Conservation (phyloP, 441 rosid genomes). For the Gossypium aridum region DNA sequence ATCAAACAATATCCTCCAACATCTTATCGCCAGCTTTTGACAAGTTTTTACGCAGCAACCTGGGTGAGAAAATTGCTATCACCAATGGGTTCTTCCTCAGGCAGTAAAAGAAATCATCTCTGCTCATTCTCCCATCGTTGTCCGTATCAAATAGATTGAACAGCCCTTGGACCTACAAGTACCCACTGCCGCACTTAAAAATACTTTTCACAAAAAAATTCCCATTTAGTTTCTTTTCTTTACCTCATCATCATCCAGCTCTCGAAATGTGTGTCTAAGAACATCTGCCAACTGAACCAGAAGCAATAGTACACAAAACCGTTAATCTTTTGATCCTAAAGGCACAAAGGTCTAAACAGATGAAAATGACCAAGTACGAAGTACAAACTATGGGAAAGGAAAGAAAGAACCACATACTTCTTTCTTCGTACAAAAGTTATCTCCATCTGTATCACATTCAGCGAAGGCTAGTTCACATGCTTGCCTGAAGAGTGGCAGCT, state of each 20-base stretch:
- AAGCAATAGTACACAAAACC: constrained; percentile 9
- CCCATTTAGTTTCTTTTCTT: neutral
- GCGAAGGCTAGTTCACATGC: constrained; percentile 61
- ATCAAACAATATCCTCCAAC: constrained; percentile 32
- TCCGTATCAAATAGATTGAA: constrained; percentile 45
- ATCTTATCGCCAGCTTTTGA: constrained; percentile 15
- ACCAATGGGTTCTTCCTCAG: constrained; percentile 65
- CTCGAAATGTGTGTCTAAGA: constrained; percentile 47
- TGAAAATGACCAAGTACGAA: neutral
- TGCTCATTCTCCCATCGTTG: constrained; percentile 45
- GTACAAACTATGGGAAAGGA: neutral
- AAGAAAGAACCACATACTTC: constrained; percentile 37
- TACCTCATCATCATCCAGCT: constrained; percentile 55
- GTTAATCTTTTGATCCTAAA: neutral
- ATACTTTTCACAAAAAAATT: neutral
- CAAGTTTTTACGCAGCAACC: constrained; percentile 21
- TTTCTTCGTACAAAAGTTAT: constrained; percentile 42
- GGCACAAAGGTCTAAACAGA: constrained; percentile 1
- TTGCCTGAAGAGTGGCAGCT: constrained; percentile 54
- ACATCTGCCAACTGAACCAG: constrained; percentile 55
- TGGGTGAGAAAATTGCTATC: constrained; percentile 50
- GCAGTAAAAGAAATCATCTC: constrained; percentile 43
- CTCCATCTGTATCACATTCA: constrained; percentile 41
- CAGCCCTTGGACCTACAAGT: constrained; percentile 46
- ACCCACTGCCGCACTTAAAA: neutral